Conservation (phyloP, 1,284 basidiomycete species). For the Austroboletus niveus region DNA sequence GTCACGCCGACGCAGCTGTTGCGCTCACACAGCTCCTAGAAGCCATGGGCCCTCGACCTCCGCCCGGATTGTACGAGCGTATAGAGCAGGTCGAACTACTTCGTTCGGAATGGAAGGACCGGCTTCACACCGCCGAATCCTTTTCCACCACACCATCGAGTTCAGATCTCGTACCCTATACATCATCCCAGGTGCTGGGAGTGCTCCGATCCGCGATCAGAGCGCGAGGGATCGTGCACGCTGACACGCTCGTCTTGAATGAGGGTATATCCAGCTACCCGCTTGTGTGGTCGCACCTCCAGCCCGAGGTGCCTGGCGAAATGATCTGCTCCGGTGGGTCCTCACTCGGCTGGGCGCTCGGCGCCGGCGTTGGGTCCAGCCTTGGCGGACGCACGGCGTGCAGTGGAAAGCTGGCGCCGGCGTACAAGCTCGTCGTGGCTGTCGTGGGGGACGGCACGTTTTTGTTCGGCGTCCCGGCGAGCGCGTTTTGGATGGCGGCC, state of each 20-base stretch:
- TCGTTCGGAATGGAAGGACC: conserved; percentile 28
- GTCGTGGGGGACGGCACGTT: conserved; percentile 70
- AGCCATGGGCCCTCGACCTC: conserved; percentile 21
- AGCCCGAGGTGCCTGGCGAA: conserved; percentile 49
- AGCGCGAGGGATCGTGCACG: conserved; percentile 19
- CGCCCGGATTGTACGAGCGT: conserved; percentile 2
- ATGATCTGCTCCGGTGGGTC: conserved; percentile 56
- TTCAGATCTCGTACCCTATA: conserved; percentile 30
- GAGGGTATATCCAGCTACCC: conserved; percentile 62
- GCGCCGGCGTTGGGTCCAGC: conserved; percentile 57
- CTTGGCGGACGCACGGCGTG: conserved; percentile 41
- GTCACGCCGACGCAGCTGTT: conserved; percentile 52
- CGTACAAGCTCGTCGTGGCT: conserved; percentile 51
- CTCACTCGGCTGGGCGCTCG: conserved; percentile 64
- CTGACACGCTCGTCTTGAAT: conserved; percentile 51
- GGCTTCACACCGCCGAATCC: conserved; percentile 22
- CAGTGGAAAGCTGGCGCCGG: conserved; percentile 21
- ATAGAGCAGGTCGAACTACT: conserved; percentile 12
- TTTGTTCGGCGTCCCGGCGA: conserved; percentile 63
- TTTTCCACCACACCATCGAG: conserved; percentile 10
- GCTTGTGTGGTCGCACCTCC: conserved; percentile 54
- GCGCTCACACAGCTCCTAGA: conserved; percentile 53
- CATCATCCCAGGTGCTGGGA: conserved; percentile 48
- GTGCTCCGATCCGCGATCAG: conserved; percentile 45
- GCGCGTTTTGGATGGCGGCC: conserved; percentile 69